Conservation (phyloP, 116 monocot genomes). For the Papilionanthe hybrid region DNA sequence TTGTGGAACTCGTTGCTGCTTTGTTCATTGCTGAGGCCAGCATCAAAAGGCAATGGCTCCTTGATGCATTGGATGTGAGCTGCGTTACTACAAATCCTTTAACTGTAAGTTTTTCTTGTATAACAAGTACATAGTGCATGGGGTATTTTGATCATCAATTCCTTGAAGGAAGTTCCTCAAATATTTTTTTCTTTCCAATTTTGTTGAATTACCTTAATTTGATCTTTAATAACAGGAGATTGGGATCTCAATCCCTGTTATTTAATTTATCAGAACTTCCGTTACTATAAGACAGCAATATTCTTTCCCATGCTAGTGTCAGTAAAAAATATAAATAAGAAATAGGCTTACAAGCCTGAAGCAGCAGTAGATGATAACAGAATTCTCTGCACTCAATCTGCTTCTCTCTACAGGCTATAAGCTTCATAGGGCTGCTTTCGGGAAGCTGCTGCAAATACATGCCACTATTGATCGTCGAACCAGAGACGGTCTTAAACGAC, state of each 20-base stretch:
- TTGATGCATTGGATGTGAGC: slow-evolving; percentile 85
- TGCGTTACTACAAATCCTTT: slow-evolving; percentile 60
- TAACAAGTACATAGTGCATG: not conserved
- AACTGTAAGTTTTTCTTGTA: slow-evolving; percentile 40
- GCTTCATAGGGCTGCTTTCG: slow-evolving; percentile 67
- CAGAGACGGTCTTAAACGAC: slow-evolving; percentile 53
- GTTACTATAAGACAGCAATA: not conserved
- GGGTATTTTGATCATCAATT: too few species aligned
- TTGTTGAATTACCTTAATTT: not conserved
- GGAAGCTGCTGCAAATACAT: slow-evolving; percentile 60
- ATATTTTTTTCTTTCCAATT: not conserved
- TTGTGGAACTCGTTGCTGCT: slow-evolving; percentile 64
- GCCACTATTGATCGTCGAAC: slow-evolving; percentile 67
- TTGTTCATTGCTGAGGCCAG: slow-evolving; percentile 30
- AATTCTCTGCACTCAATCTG: slow-evolving; percentile 2
- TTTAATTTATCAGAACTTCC: not conserved
- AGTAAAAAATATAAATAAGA: not conserved
- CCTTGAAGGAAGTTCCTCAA: not conserved
- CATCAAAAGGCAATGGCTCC: slow-evolving; percentile 66
- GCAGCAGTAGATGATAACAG: too few species aligned
- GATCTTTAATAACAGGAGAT: not conserved
- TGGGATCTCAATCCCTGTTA: not conserved
- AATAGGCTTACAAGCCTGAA: too few species aligned
- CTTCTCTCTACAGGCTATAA: slow-evolving; percentile 45
- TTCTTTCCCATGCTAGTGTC: not conserved